phyloP scores from a whole-genome alignment of 2,329 filamentous ascomycete species.

The Beauveria brongniartii region DNA sequence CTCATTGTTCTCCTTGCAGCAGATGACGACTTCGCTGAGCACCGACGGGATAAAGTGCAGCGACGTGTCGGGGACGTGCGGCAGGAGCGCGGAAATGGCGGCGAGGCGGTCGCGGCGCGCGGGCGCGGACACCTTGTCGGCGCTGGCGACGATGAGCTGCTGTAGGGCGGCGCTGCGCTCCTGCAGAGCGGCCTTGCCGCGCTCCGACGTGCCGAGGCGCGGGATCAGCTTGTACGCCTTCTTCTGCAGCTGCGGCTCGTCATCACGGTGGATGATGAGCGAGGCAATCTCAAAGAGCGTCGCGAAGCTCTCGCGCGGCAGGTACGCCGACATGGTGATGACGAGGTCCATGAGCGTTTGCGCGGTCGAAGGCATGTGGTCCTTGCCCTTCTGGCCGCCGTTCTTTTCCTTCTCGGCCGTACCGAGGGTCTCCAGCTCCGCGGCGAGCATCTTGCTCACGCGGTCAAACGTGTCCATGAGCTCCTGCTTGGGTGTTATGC shows the following conservation, averaged over 20 bases:
- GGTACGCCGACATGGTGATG: constrained; percentile 90
- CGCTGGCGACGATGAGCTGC: constrained; percentile 66
- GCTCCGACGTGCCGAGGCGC: constrained; percentile 72
- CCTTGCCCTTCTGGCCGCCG: constrained; percentile 43
- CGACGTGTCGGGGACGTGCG: constrained; percentile 65
- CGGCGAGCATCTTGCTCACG: constrained; percentile 75
- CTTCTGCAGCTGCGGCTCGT: constrained; percentile 92
- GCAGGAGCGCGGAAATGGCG: constrained; percentile 72
- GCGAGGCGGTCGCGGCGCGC: constrained; percentile 79
- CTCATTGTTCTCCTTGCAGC: constrained; percentile 96
- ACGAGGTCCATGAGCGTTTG: constrained; percentile 96
- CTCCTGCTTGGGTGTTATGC: constrained; percentile 71
- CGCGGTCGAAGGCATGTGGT: constrained; percentile 81
- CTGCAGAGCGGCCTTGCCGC: constrained; percentile 65
- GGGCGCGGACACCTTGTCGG: constrained; percentile 79
- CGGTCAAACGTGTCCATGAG: constrained; percentile 82
- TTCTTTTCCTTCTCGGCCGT: constrained; percentile 54
- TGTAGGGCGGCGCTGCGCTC: constrained; percentile 75
- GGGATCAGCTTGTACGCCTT: constrained; percentile 98
- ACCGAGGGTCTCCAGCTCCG: constrained; percentile 49
- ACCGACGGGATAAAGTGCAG: constrained; percentile 91
- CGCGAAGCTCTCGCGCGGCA: constrained; percentile 78
- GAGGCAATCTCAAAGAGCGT: constrained; percentile 81
- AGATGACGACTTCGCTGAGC: constrained; percentile 88
- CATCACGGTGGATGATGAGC: constrained; percentile 69